Evolutionary conservation across 2,329 filamentous ascomycete genomes (phyloP).

Genomic region (Ophiosphaerella korrae): DNA sequence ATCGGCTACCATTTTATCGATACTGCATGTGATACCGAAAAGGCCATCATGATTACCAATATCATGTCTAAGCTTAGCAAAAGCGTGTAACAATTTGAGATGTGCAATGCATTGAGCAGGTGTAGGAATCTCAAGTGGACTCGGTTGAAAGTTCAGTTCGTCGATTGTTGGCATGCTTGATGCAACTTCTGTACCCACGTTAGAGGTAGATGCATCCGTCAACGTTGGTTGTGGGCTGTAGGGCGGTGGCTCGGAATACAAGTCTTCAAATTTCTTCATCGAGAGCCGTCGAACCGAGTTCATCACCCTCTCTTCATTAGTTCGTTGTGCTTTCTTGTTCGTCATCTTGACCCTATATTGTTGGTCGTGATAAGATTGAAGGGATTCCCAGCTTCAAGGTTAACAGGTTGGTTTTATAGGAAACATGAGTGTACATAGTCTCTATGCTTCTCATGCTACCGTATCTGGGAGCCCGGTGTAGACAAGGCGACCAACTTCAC

Average conservation of each 20-base stretch:
- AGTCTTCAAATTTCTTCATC: slow-evolving; percentile 9
- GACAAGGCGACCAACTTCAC: neutral
- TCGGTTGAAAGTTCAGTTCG: slow-evolving; percentile 42
- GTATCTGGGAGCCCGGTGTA: slow-evolving; percentile 8
- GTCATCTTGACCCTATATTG: slow-evolving; percentile 1
- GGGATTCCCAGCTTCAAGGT: neutral
- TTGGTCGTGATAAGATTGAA: neutral
- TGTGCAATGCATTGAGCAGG: slow-evolving; percentile 70
- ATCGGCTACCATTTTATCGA: slow-evolving; percentile 1
- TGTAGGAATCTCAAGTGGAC: slow-evolving; percentile 48
- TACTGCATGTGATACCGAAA: slow-evolving; percentile 58
- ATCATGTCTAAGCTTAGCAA: slow-evolving; percentile 70
- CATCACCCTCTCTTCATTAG: slow-evolving; percentile 8
- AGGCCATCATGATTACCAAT: slow-evolving; percentile 70
- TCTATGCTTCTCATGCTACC: neutral
- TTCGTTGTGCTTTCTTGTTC: slow-evolving; percentile 6
- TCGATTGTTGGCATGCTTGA: neutral
- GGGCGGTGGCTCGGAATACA: slow-evolving; percentile 13
- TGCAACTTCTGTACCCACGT: neutral
- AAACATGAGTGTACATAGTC: neutral
- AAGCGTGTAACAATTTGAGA: slow-evolving; percentile 71
- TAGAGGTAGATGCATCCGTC: neutral
- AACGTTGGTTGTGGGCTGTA: slow-evolving; percentile 12
- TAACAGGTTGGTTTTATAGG: neutral
- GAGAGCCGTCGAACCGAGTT: slow-evolving; percentile 5